Percentiles rank a stretch among this genome's conserved stretches.
Conservation (phyloP, 75 land plant species). For the Chamaecyparis obtusa region DNA sequence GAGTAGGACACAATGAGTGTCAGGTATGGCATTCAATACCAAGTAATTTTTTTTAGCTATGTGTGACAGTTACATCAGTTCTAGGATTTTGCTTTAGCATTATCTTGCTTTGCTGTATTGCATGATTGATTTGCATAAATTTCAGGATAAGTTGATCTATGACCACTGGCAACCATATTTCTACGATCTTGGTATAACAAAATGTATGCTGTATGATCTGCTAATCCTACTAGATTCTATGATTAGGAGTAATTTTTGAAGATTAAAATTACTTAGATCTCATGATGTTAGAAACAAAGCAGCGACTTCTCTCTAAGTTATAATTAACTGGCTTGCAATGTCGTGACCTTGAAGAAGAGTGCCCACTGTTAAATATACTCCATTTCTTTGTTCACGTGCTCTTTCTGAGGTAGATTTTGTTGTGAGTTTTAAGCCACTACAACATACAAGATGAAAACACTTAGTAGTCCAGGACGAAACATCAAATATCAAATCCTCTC, state of each 20-base stretch:
- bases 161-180: background rate
- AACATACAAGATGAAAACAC: too few relatives aligned
- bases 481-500: too few relatives aligned
- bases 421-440: too few relatives aligned
- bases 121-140: background rate
- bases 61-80: background rate
- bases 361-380: background rate
- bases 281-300: background rate
- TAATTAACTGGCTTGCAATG: background rate
- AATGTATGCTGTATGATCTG: background rate
- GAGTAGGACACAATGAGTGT: conserved; percentile 44
- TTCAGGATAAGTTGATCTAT: background rate
- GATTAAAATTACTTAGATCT: background rate
- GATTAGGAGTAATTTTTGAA: background rate
- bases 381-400: background rate
- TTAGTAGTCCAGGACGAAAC: too few relatives aligned
- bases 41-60: background rate
- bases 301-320: background rate
- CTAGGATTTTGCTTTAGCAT: background rate
- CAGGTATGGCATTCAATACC: conserved; percentile 27
- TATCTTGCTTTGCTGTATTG: background rate
- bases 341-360: background rate
- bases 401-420: background rate
- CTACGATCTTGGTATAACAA: background rate
- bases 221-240: background rate